phyloP scores from a whole-genome alignment of 2,329 filamentous ascomycete genomes.

The Aspergillus glaucus region DNA sequence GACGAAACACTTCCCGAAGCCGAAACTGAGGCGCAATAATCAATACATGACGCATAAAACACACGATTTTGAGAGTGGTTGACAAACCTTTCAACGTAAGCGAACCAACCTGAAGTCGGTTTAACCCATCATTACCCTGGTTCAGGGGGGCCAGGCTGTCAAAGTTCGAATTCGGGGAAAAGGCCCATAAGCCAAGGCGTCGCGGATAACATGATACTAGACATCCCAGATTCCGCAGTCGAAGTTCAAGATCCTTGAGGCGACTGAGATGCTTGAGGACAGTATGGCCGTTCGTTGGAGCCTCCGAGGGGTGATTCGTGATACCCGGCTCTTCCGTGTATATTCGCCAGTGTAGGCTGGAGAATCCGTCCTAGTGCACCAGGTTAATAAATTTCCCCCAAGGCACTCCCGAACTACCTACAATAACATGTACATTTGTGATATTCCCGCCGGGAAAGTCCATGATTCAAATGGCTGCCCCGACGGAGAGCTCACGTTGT shows the following conservation, averaged over 20 bases:
- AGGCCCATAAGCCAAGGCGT: slow-evolving; percentile 35
- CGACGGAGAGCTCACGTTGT: slow-evolving; percentile 19
- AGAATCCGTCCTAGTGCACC: slow-evolving; percentile 34
- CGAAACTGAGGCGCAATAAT: slow-evolving; percentile 19
- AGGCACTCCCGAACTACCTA: slow-evolving; percentile 17
- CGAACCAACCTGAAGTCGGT: slow-evolving; percentile 24
- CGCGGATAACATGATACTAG: slow-evolving; percentile 33
- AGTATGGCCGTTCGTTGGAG: slow-evolving; percentile 30
- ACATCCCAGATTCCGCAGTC: slow-evolving; percentile 30
- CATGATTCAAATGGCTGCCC: slow-evolving; percentile 29
- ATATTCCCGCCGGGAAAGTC: slow-evolving; percentile 38
- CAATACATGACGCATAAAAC: not conserved
- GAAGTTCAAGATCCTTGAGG: slow-evolving; percentile 33
- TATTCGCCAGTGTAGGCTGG: slow-evolving; percentile 38
- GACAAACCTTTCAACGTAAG: slow-evolving; percentile 28
- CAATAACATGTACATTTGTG: slow-evolving; percentile 38
- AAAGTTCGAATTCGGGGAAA: slow-evolving; percentile 34
- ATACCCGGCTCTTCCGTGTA: slow-evolving; percentile 33
- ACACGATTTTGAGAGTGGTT: not conserved
- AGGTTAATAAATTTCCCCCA: not conserved
- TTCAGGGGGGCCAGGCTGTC: slow-evolving; percentile 24
- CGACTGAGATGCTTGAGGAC: slow-evolving; percentile 34
- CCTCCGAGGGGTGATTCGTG: slow-evolving; percentile 23
- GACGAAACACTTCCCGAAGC: slow-evolving; percentile 31
- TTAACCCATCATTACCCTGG: slow-evolving; percentile 19